Evolutionary conservation across 2,329 filamentous ascomycete genomes (phyloP), one percentile per base, ranked within the genome.

Genomic region (Thelonectria olida): DNA sequence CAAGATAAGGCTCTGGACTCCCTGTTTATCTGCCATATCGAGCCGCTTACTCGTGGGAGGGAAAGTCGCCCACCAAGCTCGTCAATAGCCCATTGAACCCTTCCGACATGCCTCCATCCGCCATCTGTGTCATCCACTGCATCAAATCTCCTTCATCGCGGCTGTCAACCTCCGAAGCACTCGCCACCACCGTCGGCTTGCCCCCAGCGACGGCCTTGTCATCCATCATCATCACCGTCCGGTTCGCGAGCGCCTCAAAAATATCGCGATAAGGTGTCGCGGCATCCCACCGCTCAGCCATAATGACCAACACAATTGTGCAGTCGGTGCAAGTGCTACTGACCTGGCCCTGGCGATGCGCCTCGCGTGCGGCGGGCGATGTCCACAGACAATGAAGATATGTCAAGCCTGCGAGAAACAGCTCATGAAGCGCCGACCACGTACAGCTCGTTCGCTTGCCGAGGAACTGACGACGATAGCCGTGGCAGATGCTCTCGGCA

Each of bases 241-340:
- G 58, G 10, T 45, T 54, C 15, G 71, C 62, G n/a, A 77, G 66
- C 2, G 65, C 58, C n/a, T 75, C 73, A 45, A 76, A 77, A 13
- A 74, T 71, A 52, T 77, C 74, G 10, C 75, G 72, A 54, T 76
- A 76, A 0, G 74, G 71, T 2, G 72, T 66, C 1, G 71, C 75
- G 13, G 36, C 57, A 7, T 58, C 54, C 74, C 74, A 76, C 1
- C 72, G 62, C 31, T 77, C 73, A 2, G 73, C 73, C 15, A 76
- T 72, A 7, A 74, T 54, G 1, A 73, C 72, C 13, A 77, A 52
- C 2, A 75, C 66, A 19, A 74, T 75, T 5, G 69, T 75, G 52
- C 74, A 74, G 38, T 68, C 67, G 7, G 67, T 74, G 57, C 72
- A 75, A 7, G 72, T 72, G 23, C 56, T 72, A 63, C 64, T 75